Base-by-base conservation (phyloP, 2,329 filamentous ascomycete genomes). In the Thelonectria rubi region DNA sequence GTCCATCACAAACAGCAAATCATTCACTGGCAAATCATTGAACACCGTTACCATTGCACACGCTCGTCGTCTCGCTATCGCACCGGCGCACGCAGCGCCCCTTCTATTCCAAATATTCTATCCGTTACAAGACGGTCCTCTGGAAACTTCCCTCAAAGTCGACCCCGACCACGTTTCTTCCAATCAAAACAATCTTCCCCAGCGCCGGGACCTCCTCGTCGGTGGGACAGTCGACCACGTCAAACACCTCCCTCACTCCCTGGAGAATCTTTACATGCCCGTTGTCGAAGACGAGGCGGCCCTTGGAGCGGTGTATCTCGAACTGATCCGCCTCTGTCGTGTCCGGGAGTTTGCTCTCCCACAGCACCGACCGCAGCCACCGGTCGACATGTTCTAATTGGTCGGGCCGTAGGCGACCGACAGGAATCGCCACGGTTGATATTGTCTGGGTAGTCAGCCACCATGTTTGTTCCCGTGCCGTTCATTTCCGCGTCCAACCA, bases 221-320 rank as follows among this genome's bases (percentile, higher is more conserved):
- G 10, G 75, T 68, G 5, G 79, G 77, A 8, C 79, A 80, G 67
- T 97, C 93, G 21, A 92, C 86, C 21, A 98, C 91, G 72, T 99
- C 95, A 75, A 98, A 99, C 15, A 98, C 86, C 70, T 97, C 94
- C 55, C 94, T 82, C 1, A 99, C 95, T 2, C 94, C 95, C 76
- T 99, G 95, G 8, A 98, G 83, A 65, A 98, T 87, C 74, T 92
- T 91, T 45, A 88, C 80, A 0, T 81, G 80, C 1, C 92, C 92
- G 56, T 89, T 82, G 0, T 79, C 72, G 17, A 94, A 80, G 0
- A 86, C 80, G 7, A 98, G 76, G 3, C 92, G 87, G 1, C 93
- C 94, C 75, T 99, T 99, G 37, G 93, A 81, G 12, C 95, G 87
- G 73, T 99, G 94, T 20, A 98, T 89, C 71, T 97, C 93, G 65